Evolutionary conservation across 768 basidiomycete species (phyloP).

Genomic region (Candolleomyces efflorescens): DNA sequence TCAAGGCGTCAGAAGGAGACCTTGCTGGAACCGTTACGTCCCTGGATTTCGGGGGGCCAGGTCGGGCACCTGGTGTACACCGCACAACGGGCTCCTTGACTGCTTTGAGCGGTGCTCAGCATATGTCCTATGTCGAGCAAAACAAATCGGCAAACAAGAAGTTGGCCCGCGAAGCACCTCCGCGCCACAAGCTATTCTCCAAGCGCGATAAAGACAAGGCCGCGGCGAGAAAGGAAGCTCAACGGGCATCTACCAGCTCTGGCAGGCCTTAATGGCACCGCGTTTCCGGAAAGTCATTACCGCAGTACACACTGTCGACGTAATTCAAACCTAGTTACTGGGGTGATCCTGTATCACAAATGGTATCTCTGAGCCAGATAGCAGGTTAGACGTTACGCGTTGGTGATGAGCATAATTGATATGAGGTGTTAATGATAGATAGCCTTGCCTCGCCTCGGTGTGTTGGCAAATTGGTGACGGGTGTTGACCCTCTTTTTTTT

Average conservation of each 20-base stretch:
- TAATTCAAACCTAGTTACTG: neutral
- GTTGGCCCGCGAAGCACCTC: slow-evolving; percentile 49
- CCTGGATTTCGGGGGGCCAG: slow-evolving; percentile 76
- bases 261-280: neutral
- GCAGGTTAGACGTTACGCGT: too few species aligned
- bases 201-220: slow-evolving; percentile 80
- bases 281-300: neutral
- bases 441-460: neutral
- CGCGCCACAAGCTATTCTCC: slow-evolving; percentile 75
- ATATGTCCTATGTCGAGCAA: slow-evolving; percentile 91
- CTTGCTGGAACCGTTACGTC: slow-evolving; percentile 82
- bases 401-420: neutral
- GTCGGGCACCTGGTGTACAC: slow-evolving; percentile 61
- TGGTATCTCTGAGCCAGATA: too few species aligned
- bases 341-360: too few species aligned
- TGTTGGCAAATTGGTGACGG: neutral
- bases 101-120: slow-evolving; percentile 83
- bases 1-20: slow-evolving; percentile 80
- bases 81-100: slow-evolving; percentile 79
- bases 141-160: slow-evolving; percentile 89
- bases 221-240: slow-evolving; percentile 42
- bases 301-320: neutral
- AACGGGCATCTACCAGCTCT: slow-evolving; percentile 10
- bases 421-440: neutral
- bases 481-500: too few species aligned